phyloP scores from a whole-genome alignment of 345 rosid species.

The Sisymbrium irio region DNA sequence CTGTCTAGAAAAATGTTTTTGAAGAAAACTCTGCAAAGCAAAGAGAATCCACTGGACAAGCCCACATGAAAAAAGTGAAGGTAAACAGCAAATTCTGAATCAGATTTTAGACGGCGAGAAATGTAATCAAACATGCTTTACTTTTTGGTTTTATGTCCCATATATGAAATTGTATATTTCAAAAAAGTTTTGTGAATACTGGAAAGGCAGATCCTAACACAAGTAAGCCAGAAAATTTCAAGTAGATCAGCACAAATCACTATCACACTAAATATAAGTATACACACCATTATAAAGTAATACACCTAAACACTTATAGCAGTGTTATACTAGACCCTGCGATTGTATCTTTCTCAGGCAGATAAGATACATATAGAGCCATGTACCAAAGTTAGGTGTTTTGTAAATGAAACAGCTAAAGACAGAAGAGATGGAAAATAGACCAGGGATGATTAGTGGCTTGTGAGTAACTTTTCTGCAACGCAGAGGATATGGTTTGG shows the following conservation, averaged over 20 bases:
- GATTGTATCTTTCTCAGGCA: neutral
- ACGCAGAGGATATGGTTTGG: slow-evolving; percentile 27
- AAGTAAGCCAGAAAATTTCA: neutral
- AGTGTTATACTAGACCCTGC: neutral
- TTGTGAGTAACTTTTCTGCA: neutral
- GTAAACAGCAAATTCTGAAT: neutral
- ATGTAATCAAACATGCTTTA: neutral
- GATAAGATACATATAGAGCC: neutral
- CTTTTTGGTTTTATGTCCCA: neutral
- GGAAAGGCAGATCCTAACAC: neutral
- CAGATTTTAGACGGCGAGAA: neutral
- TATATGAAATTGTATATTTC: neutral
- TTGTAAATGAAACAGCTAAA: neutral
- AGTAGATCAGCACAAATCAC: neutral
- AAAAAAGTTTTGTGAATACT: neutral
- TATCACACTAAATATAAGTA: neutral
- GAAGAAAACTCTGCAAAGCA: neutral
- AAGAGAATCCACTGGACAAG: neutral
- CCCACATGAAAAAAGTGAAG: neutral
- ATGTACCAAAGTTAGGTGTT: neutral
- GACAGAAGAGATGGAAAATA: neutral
- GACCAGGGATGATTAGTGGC: neutral
- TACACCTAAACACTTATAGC: neutral
- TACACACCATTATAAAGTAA: neutral
- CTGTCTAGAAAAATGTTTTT: neutral